These are phyloP conservation scores for Cryptococcus hybrid DNA, from an alignment of 1,284 basidiomycete genomes.

Conservation along the genomic window DNA sequence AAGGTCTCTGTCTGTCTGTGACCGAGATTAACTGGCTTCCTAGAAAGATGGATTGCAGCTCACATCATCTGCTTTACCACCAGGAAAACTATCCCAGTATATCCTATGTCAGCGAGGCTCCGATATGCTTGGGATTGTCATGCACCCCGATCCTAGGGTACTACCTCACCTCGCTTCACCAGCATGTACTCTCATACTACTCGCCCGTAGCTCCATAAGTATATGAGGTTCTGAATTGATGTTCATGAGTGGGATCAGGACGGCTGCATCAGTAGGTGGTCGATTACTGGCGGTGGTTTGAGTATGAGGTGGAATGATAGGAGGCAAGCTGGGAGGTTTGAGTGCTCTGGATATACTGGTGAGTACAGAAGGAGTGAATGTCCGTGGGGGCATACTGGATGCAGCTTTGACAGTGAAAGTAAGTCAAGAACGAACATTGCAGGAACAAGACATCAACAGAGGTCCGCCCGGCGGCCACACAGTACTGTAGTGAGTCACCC, in stretches of 20 bases:
- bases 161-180: constrained; percentile 40
- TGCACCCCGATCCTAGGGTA: no score
- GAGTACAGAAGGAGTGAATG: constrained; percentile 29
- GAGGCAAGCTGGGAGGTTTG: constrained; percentile 8
- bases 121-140: not conserved
- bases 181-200: constrained; percentile 36
- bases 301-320: constrained; percentile 17
- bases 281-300: constrained; percentile 22
- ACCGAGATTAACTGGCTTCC: not conserved
- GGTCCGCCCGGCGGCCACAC: no score
- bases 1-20: constrained; percentile 26
- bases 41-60: constrained; percentile 1
- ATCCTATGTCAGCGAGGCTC: not conserved
- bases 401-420: no score
- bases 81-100: constrained; percentile 29
- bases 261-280: constrained; percentile 28
- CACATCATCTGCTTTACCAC: constrained; percentile 36
- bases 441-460: no score
- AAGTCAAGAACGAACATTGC: no score
- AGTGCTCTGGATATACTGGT: constrained; percentile 17
- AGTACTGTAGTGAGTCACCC: no score
- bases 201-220: constrained; percentile 34
- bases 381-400: no score
- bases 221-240: constrained; percentile 29
- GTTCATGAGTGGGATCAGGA: constrained; percentile 44